A percentile compares a stretch with the other conserved stretches of the same genome.
These are phyloP conservation scores for Pachysandra terminalis DNA, from an alignment of 164 flowering plant species.

Conservation along the genomic window DNA sequence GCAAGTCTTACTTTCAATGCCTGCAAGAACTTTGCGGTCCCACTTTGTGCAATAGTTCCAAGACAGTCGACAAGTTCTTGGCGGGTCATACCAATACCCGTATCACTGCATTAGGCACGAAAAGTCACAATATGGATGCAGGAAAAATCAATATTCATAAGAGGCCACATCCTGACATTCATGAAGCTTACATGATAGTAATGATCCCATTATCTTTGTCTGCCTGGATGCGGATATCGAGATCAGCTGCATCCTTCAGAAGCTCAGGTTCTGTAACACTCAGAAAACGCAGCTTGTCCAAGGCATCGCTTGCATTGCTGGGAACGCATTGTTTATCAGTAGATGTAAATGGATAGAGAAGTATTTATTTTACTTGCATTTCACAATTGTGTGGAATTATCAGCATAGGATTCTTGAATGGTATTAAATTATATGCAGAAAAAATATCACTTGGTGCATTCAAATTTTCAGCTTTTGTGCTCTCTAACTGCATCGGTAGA, in stretches of 20 bases:
- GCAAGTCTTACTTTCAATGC: constrained; percentile 62
- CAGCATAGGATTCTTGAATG: no score
- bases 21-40: constrained; percentile 91
- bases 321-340: neutral
- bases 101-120: constrained; percentile 48
- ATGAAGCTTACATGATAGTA: constrained; percentile 65
- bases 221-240: constrained; percentile 83
- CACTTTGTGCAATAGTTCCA: constrained; percentile 99
- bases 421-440: no score
- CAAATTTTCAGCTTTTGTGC: no score
- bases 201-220: constrained; percentile 89
- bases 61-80: constrained; percentile 96
- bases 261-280: constrained; percentile 82
- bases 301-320: constrained; percentile 99
- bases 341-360: no score
- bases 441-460: no score
- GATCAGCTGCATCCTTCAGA: constrained; percentile 66
- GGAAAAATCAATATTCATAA: neutral
- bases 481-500: no score
- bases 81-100: constrained; percentile 95
- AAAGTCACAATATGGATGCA: constrained; percentile 1
- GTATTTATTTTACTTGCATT: no score
- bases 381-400: no score
- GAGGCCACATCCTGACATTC: neutral
- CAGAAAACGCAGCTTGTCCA: constrained; percentile 90